These are phyloP conservation scores for Leucocoprinus leucothites DNA, from an alignment of 768 basidiomycete species.

Conservation along the genomic window DNA sequence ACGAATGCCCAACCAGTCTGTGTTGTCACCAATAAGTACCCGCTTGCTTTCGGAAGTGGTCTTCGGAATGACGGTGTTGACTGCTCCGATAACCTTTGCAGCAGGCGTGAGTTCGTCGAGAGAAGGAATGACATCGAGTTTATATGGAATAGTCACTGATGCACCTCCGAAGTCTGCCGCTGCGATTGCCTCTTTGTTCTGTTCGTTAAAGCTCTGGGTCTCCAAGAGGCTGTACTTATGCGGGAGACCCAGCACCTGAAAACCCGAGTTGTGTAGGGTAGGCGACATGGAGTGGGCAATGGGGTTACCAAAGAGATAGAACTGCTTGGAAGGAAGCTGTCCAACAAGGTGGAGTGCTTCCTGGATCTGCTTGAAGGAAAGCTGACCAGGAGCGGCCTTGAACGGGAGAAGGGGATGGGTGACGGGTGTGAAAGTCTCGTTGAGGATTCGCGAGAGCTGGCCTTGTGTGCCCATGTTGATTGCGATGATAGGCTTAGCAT, in stretches of 20 bases:
- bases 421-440: constrained; percentile 82
- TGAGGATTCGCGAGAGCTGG: constrained; percentile 88
- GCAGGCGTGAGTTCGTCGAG: constrained; percentile 79
- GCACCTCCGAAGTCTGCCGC: constrained; percentile 87
- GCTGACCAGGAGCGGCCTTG: constrained; percentile 90
- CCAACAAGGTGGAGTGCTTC: constrained; percentile 79
- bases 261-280: constrained; percentile 88
- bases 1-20: constrained; percentile 90
- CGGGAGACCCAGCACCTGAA: constrained; percentile 77
- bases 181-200: constrained; percentile 59
- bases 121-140: constrained; percentile 83
- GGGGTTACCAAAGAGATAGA: constrained; percentile 88
- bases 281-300: constrained; percentile 91
- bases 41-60: constrained; percentile 15
- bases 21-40: constrained; percentile 87
- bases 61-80: constrained; percentile 86
- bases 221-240: constrained; percentile 81
- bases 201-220: constrained; percentile 60
- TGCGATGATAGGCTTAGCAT: constrained; percentile 82
- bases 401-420: constrained; percentile 85
- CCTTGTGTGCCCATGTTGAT: constrained; percentile 92
- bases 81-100: constrained; percentile 86
- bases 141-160: constrained; percentile 95
- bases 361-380: constrained; percentile 86
- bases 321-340: constrained; percentile 65